Base-by-base conservation (phyloP, 2,329 filamentous ascomycete genomes). In the Aspergillus terreus region DNA sequence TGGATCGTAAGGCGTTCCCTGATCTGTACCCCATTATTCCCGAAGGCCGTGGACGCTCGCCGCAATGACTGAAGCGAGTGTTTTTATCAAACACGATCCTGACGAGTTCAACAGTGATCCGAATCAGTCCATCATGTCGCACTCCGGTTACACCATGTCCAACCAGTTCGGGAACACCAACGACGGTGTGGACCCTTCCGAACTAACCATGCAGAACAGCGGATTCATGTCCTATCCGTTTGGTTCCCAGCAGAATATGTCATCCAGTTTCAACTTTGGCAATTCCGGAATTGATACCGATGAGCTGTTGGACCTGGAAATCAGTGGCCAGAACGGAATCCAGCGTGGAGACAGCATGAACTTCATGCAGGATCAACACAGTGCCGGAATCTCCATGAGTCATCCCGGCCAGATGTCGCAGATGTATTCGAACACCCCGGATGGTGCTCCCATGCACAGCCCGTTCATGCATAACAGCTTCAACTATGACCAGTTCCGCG, bases 361-460 rank as follows among this genome's bases (percentile, higher is more conserved):
- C 47, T 70, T 67, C 51, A 63, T 73, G 21, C 67, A 70, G 47
- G 74, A 87, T 52, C 84, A 86, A 9, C 78, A 74, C 53, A 66
- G 76, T 52, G 73, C 77, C 38, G 71, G 71, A 21, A 72, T 79
- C 32, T 70, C 87, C 35, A 81, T 84, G 53, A 81, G 86, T 62
- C 85, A 88, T 58, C 82, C 85, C 54, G 76, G 81, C 44, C 85
- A 87, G 52, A 84, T 90, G 65, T 87, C 70, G 12, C 70, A 88
- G 64, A 84, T 90, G 55, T 97, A 88, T 71, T 96, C 92, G 17
- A 90, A 89, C 68, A 96, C 92, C 2, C 92, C 92, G 3, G 92
- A 97, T 55, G 90, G 90, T 47, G 87, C 90, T 48, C 91, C 92
- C 5, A 92, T 96, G 54, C 89, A 95, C 65, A 96, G 91, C 63